phyloP scores from a whole-genome alignment of 257 asterid genomes.

The Capsicum pubescens region DNA sequence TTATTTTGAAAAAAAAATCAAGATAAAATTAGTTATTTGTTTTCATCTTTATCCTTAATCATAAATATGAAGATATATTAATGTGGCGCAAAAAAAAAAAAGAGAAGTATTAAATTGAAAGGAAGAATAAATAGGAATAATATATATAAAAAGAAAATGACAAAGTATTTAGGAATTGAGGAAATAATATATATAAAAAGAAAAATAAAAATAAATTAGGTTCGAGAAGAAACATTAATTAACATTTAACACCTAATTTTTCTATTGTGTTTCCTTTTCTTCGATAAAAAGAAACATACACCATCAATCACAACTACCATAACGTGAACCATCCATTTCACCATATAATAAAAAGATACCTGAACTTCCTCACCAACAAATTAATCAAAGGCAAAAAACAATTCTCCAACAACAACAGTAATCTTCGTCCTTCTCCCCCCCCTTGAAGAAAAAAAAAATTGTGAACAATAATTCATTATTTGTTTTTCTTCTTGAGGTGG shows the following conservation, averaged over 20 bases:
- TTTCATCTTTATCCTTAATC: too few species aligned
- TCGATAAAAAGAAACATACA: neutral
- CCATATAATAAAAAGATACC: conserved; percentile 26
- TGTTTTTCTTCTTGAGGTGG: conserved; percentile 9
- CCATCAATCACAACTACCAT: conserved; percentile 22
- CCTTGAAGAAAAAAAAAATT: neutral
- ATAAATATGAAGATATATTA: too few species aligned
- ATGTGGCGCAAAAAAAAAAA: too few species aligned
- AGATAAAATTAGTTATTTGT: too few species aligned
- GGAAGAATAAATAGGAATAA: too few species aligned
- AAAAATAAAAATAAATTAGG: neutral
- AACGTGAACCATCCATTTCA: conserved; percentile 18
- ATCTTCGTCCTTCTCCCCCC: neutral
- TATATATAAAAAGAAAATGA: too few species aligned
- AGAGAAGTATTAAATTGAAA: too few species aligned
- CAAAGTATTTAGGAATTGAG: too few species aligned
- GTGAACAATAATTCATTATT: neutral
- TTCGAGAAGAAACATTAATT: neutral
- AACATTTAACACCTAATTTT: neutral
- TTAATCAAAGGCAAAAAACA: neutral
- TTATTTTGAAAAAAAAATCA: too few species aligned
- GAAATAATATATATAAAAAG: too few species aligned
- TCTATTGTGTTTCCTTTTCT: neutral
- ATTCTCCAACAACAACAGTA: neutral
- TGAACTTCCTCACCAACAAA: conserved; percentile 25